Evolutionary conservation across 768 basidiomycete genomes (phyloP).

Genomic region (Xerocomus spinulosus): DNA sequence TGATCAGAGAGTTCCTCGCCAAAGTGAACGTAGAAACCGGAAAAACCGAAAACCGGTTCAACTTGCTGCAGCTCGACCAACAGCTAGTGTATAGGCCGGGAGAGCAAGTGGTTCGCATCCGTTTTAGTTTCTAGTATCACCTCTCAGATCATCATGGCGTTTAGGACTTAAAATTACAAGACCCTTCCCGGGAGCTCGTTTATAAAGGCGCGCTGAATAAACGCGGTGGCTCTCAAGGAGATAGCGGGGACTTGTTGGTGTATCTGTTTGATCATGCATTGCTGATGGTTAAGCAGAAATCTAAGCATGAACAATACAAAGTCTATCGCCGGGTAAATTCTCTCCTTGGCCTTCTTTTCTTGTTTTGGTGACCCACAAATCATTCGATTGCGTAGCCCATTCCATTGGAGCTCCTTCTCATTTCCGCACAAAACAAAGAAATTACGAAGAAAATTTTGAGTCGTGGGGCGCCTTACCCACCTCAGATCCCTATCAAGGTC

Average conservation of each 20-base stretch:
- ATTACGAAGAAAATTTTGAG: conserved; percentile 43
- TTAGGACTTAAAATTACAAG: conserved; percentile 80
- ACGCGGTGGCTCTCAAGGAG: conserved; percentile 62
- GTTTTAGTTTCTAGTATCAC: not conserved
- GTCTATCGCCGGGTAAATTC: conserved; percentile 84
- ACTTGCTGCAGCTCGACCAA: conserved; percentile 87
- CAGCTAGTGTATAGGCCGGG: conserved; percentile 87
- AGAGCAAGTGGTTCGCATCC: conserved; percentile 73
- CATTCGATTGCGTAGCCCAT: conserved; percentile 62
- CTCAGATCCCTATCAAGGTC: conserved; percentile 47
- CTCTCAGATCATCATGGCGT: not conserved
- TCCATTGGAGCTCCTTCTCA: conserved; percentile 85
- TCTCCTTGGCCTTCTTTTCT: not conserved
- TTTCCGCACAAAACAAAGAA: conserved; percentile 56
- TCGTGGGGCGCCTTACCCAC: conserved; percentile 38
- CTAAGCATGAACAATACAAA: conserved; percentile 86
- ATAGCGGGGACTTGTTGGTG: conserved; percentile 86
- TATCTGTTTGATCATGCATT: conserved; percentile 97
- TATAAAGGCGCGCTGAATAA: conserved; percentile 89
- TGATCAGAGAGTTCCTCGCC: conserved; percentile 76
- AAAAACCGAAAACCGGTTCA: conserved; percentile 94
- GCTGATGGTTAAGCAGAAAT: conserved; percentile 92
- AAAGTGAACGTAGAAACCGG: conserved; percentile 93
- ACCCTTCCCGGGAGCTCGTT: conserved; percentile 87
- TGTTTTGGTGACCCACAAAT: conserved; percentile 5